These are phyloP conservation scores for Metarhizium sp. DNA, from an alignment of 2,329 filamentous ascomycete genomes.

Conservation along the genomic window DNA sequence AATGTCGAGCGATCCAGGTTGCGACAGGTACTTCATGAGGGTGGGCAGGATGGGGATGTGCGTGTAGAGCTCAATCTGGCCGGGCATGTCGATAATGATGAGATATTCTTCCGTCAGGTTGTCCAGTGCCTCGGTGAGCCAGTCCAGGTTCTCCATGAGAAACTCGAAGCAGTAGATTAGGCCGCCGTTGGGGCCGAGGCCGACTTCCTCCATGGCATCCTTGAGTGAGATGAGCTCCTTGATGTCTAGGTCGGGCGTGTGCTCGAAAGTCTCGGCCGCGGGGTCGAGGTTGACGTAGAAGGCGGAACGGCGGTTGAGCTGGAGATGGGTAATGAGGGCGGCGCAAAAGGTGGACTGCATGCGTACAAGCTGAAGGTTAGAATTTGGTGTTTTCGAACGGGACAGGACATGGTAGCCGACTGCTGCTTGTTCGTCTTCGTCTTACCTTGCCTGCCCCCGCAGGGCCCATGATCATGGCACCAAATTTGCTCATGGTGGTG, in stretches of 20 bases:
- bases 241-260: conserved; percentile 89
- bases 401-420: not conserved
- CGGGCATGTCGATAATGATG: conserved; percentile 97
- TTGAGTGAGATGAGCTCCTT: conserved; percentile 88
- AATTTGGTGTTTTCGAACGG: not conserved
- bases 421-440: not conserved
- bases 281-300: conserved; percentile 99
- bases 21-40: conserved; percentile 72
- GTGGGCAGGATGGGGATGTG: conserved; percentile 87
- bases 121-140: conserved; percentile 76
- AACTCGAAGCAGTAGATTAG: conserved; percentile 97
- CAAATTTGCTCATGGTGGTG: conserved; percentile 76
- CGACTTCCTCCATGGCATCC: conserved; percentile 94
- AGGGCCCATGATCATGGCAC: conserved; percentile 90
- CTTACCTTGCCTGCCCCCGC: conserved; percentile 84
- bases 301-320: conserved; percentile 82
- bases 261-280: conserved; percentile 85
- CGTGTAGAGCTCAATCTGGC: conserved; percentile 97
- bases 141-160: conserved; percentile 88
- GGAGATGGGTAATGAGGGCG: conserved; percentile 83
- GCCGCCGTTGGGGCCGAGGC: conserved; percentile 82
- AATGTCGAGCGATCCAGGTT: conserved; percentile 74
- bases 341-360: conserved; percentile 83
- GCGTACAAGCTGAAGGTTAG: not conserved
- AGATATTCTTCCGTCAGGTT: conserved; percentile 87